phyloP scores from a whole-genome alignment of 345 rosid genomes.

The Kernera saxatilis region DNA sequence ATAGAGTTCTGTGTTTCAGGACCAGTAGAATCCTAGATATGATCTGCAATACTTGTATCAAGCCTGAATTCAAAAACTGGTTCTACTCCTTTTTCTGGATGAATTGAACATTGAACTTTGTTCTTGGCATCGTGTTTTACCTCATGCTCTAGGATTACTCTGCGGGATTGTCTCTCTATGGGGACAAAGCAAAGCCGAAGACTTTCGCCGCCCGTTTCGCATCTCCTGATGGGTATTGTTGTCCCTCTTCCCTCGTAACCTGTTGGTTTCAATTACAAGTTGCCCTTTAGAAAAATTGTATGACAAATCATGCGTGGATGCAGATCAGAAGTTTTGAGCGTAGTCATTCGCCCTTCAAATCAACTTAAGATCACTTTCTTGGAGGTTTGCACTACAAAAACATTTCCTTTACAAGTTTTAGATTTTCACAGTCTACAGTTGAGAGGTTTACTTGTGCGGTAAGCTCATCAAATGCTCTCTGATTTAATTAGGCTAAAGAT shows the following conservation, averaged over 20 bases:
- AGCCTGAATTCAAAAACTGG: background rate
- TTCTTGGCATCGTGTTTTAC: constrained; percentile 10
- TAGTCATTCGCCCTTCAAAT: constrained; percentile 71
- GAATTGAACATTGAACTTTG: background rate
- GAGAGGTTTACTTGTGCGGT: background rate
- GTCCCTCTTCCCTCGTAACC: background rate
- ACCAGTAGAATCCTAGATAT: background rate
- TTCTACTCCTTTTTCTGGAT: background rate
- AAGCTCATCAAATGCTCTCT: constrained; percentile 13
- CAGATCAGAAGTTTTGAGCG: constrained; percentile 81
- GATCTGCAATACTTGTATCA: background rate
- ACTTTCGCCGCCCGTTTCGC: constrained; percentile 84
- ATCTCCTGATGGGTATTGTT: constrained; percentile 71
- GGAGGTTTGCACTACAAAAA: constrained; percentile 49
- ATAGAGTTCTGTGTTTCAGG: background rate
- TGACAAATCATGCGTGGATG: constrained; percentile 11
- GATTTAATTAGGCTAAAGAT: constrained; percentile 69
- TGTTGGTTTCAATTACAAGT: background rate
- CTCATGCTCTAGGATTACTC: constrained; percentile 55
- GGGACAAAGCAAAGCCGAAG: constrained; percentile 86
- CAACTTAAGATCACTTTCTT: constrained; percentile 90
- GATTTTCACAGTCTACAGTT: background rate
- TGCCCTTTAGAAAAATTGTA: background rate
- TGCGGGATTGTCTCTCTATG: constrained; percentile 80
- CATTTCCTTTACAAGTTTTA: constrained; percentile 4